Conservation (phyloP, 331 rosid genomes). For the Malus hybrid region DNA sequence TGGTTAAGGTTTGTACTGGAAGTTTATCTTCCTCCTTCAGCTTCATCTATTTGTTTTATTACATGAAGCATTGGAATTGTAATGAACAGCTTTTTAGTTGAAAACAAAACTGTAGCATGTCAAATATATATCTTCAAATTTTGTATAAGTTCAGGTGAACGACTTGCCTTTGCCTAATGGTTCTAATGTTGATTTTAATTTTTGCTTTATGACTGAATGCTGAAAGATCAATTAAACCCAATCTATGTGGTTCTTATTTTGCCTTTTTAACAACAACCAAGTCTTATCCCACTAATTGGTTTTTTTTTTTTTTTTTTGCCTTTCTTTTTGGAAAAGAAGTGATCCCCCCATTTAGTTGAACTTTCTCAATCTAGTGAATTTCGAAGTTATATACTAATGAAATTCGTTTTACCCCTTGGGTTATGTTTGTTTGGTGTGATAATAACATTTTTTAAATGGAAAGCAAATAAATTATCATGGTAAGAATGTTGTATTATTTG, state of each 20-base stretch:
- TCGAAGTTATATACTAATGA: background rate
- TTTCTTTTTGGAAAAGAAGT: background rate
- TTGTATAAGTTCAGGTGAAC: background rate
- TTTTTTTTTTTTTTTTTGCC: background rate
- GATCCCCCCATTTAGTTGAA: background rate
- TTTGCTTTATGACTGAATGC: background rate
- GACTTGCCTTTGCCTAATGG: background rate
- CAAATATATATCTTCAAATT: background rate
- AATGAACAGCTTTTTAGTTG: background rate
- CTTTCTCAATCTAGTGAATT: background rate
- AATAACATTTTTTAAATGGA: background rate
- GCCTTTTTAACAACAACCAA: background rate
- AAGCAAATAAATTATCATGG: too few species aligned
- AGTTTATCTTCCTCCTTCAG: background rate
- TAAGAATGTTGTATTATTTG: too few species aligned
- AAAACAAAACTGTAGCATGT: background rate
- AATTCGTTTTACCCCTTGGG: background rate
- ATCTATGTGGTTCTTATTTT: background rate
- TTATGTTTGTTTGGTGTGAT: too few species aligned
- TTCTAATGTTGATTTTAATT: background rate
- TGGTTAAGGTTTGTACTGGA: slow-evolving; percentile 70
- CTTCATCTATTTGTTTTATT: background rate
- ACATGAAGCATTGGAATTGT: background rate
- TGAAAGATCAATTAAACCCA: background rate
- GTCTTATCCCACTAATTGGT: too few species aligned